phyloP scores from a whole-genome alignment of 2,329 filamentous ascomycete genomes.

The Cyphellophora europaea region DNA sequence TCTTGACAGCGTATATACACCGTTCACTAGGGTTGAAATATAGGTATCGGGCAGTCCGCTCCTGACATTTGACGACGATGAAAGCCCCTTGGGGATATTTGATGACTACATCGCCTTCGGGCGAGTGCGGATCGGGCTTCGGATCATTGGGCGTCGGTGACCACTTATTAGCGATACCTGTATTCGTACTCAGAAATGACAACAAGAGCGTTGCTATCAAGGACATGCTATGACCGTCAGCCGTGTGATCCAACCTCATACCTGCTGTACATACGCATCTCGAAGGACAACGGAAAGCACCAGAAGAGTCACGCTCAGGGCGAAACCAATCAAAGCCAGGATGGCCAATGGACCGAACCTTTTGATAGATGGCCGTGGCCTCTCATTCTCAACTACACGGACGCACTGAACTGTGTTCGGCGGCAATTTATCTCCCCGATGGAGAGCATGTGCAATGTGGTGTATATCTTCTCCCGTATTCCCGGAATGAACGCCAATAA shows the following conservation, averaged over 20 bases:
- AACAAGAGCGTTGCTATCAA: conserved; percentile 38
- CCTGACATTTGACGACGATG: conserved; percentile 39
- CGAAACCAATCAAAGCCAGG: conserved; percentile 36
- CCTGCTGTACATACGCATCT: conserved; percentile 25
- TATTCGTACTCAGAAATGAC: conserved; percentile 39
- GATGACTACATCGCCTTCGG: conserved; percentile 38
- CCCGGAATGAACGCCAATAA: conserved; percentile 38
- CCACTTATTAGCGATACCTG: conserved; percentile 43
- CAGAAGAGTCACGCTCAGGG: conserved; percentile 33
- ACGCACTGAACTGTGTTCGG: conserved; percentile 32
- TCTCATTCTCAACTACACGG: conserved; percentile 24
- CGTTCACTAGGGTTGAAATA: conserved; percentile 41
- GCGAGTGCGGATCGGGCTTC: conserved; percentile 23
- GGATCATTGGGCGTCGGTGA: conserved; percentile 31
- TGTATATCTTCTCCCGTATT: conserved; percentile 37
- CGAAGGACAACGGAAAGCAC: conserved; percentile 32
- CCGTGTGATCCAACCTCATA: background rate
- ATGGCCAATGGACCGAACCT: conserved; percentile 35
- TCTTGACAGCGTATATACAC: conserved; percentile 35
- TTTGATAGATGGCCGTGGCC: conserved; percentile 31
- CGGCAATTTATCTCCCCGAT: conserved; percentile 24
- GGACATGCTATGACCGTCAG: conserved; percentile 30
- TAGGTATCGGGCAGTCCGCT: conserved; percentile 40
- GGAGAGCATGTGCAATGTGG: conserved; percentile 36
- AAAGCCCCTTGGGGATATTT: conserved; percentile 43